phyloP scores from a whole-genome alignment of 768 basidiomycete species.

The Omphalotus guepiniiformis region DNA sequence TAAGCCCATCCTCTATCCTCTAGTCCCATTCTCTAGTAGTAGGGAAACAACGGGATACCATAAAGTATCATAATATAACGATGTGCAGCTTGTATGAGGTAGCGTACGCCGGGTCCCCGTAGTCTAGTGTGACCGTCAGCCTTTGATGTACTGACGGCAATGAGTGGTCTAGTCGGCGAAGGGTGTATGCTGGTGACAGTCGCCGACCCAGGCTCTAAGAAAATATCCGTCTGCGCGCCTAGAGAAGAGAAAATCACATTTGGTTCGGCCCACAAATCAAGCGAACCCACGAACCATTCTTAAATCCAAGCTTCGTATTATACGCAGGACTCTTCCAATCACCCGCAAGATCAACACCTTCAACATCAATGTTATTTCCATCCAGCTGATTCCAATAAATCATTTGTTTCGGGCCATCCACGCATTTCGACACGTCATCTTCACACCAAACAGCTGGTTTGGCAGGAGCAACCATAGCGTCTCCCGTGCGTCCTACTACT shows the following conservation, averaged over 20 bases:
- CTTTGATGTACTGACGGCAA: background rate
- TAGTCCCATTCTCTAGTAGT: too few relatives aligned
- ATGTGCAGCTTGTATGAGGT: background rate
- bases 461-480: slow-evolving; percentile 23
- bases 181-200: background rate
- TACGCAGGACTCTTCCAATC: slow-evolving; percentile 33
- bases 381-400: slow-evolving; percentile 39
- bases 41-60: slow-evolving; percentile 1
- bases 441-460: slow-evolving; percentile 40
- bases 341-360: slow-evolving; percentile 39
- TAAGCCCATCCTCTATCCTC: too few relatives aligned
- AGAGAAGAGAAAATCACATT: background rate
- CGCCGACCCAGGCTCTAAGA: slow-evolving; percentile 4
- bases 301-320: slow-evolving; percentile 32
- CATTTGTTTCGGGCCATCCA: slow-evolving; percentile 40
- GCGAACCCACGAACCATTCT: slow-evolving; percentile 20
- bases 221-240: slow-evolving; percentile 13
- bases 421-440: slow-evolving; percentile 27
- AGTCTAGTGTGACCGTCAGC: background rate
- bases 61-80: slow-evolving; percentile 5
- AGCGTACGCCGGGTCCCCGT: background rate
- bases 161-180: slow-evolving; percentile 1
- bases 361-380: slow-evolving; percentile 38
- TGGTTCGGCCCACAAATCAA: background rate
- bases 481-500: slow-evolving; percentile 30